A percentile compares a stretch with the other conserved stretches of the same genome.
Conservation (phyloP, 2,329 filamentous ascomycete genomes). For the Acarospora socialis region DNA sequence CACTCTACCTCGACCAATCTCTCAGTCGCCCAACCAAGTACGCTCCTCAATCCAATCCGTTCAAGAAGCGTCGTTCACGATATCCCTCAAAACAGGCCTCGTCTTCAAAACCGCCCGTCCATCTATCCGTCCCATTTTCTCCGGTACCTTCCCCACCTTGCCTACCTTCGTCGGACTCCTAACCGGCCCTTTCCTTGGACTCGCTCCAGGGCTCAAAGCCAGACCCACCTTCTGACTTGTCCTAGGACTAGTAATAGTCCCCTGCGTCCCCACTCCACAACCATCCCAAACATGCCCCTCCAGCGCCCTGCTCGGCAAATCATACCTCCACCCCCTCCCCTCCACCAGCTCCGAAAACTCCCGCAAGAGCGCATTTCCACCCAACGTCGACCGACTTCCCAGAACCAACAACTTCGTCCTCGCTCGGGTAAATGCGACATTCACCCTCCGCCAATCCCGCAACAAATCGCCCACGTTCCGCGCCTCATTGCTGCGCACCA, state of each 20-base stretch:
- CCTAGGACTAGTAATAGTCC: conserved; percentile 18
- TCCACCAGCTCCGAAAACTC: conserved; percentile 68
- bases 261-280: conserved; percentile 36
- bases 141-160: conserved; percentile 32
- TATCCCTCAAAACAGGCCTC: conserved; percentile 57
- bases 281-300: conserved; percentile 53
- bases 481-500: conserved; percentile 74
- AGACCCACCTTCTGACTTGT: conserved; percentile 15
- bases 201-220: conserved; percentile 27
- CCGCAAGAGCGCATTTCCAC: conserved; percentile 57
- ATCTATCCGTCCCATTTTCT: conserved; percentile 41
- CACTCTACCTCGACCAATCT: not conserved
- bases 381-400: conserved; percentile 67
- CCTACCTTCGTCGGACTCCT: conserved; percentile 1
- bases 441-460: conserved; percentile 83
- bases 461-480: conserved; percentile 79
- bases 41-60: not conserved
- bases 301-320: conserved; percentile 50
- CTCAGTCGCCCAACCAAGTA: conserved; percentile 2
- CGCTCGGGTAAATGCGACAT: conserved; percentile 87
- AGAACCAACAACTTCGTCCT: conserved; percentile 83
- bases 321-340: conserved; percentile 61
- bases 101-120: conserved; percentile 45
- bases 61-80: conserved; percentile 51
- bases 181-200: conserved; percentile 1